A percentile compares a stretch with the other conserved stretches of the same genome.
Conservation (phyloP, 805 yeast species). For the Candida orba region DNA sequence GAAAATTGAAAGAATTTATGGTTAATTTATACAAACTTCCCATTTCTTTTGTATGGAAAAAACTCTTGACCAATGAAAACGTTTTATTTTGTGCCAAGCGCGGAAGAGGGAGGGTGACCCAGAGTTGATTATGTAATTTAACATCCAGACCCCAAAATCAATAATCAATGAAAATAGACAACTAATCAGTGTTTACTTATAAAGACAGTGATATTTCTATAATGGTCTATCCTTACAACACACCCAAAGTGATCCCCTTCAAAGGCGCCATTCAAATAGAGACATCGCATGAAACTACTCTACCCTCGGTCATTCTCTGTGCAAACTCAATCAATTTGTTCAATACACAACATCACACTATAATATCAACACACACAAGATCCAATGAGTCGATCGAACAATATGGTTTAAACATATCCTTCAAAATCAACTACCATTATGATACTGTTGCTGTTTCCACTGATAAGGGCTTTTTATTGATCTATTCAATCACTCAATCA, state of each 20-base stretch:
- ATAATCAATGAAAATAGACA: too few species aligned
- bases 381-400: conserved; percentile 27
- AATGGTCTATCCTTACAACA: conserved; percentile 5
- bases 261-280: conserved; percentile 1
- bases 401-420: conserved; percentile 30
- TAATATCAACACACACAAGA: conserved; percentile 29
- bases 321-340: conserved; percentile 24
- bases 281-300: background rate
- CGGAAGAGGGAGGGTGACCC: too few species aligned
- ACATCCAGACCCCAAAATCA: conserved; percentile 2
- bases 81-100: conserved; percentile 6
- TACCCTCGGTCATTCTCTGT: conserved; percentile 24
- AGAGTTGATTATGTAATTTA: background rate
- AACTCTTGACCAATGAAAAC: conserved; percentile 1
- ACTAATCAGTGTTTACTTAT: too few species aligned
- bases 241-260: conserved; percentile 4
- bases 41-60: background rate
- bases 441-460: conserved; percentile 29
- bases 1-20: too few species aligned
- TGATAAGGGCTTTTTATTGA: conserved; percentile 27
- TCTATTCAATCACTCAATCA: conserved; percentile 24
- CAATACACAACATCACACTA: conserved; percentile 28
- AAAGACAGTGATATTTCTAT: too few species aligned
- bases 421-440: conserved; percentile 24
- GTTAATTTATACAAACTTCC: too few species aligned